These are phyloP conservation scores for Penicillium digitatum DNA, from an alignment of 2,329 filamentous ascomycete genomes.

Conservation along the genomic window DNA sequence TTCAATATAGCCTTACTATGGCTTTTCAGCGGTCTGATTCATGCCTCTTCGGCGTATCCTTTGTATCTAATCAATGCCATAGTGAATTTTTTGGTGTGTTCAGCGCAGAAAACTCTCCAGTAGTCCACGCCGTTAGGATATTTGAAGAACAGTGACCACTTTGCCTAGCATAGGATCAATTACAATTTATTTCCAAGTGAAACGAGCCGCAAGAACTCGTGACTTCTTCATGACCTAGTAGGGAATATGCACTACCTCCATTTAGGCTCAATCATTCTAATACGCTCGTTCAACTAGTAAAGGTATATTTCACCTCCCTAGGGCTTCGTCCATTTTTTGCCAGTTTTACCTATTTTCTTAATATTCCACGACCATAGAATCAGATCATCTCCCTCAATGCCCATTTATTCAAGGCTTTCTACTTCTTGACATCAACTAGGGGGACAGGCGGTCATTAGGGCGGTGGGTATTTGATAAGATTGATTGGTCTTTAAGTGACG, in stretches of 20 bases:
- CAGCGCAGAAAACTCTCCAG: neutral
- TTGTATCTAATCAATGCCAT: neutral
- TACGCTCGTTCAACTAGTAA: neutral
- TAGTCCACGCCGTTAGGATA: neutral
- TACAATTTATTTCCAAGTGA: neutral
- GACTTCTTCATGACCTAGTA: neutral
- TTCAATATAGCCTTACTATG: slow-evolving; percentile 10
- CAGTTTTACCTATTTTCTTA: neutral
- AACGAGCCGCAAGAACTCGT: neutral
- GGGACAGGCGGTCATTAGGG: neutral
- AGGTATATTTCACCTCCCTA: neutral
- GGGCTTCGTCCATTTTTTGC: neutral
- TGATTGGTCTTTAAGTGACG: slow-evolving; percentile 23
- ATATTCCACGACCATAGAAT: no score
- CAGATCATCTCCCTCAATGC: neutral
- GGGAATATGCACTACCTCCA: neutral
- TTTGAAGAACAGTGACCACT: neutral
- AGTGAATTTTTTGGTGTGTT: neutral
- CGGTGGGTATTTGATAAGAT: neutral
- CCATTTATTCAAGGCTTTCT: neutral
- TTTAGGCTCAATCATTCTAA: neutral
- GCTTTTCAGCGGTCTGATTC: neutral
- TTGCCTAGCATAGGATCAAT: neutral
- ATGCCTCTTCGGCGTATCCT: neutral
- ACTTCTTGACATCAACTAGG: no score